Evolutionary conservation across 352 stramenopile genomes (phyloP).

Genomic region (Phytophthora tubulina): DNA sequence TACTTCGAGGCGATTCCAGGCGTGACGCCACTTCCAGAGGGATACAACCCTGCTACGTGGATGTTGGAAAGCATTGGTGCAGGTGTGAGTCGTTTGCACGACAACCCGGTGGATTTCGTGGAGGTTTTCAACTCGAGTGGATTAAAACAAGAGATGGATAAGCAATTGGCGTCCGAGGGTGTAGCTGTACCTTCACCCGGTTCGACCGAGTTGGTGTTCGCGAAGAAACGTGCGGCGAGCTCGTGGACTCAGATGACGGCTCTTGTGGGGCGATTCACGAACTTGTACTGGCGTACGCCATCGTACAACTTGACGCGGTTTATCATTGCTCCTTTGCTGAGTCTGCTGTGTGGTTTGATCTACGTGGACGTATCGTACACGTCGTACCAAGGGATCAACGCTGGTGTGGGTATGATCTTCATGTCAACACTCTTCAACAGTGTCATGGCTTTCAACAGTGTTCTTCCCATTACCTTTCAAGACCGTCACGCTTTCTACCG

Average conservation of each 20-base stretch:
- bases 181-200: conserved; percentile 27
- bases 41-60: conserved; percentile 92
- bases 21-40: conserved; percentile 50
- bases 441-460: conserved; percentile 68
- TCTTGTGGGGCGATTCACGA: conserved; percentile 28
- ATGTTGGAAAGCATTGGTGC: conserved; percentile 87
- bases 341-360: conserved; percentile 22
- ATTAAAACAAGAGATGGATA: conserved; percentile 33
- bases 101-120: conserved; percentile 35
- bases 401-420: conserved; percentile 64
- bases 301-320: conserved; percentile 20
- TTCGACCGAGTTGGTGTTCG: conserved; percentile 36
- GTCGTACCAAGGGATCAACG: conserved; percentile 17
- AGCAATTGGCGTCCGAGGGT: conserved; percentile 30
- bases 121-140: conserved; percentile 39
- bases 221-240: conserved; percentile 43
- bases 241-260: conserved; percentile 43
- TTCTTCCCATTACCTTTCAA: conserved; percentile 72
- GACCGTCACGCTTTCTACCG: conserved; percentile 92
- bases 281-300: conserved; percentile 41
- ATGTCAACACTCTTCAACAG: conserved; percentile 70
- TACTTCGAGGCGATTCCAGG: conserved; percentile 82
- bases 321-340: conserved; percentile 9
- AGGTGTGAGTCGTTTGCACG: conserved; percentile 40
- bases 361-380: conserved; percentile 12